These are phyloP conservation scores for Calocybe cyanea DNA, from an alignment of 768 basidiomycete species.

Conservation along the genomic window DNA sequence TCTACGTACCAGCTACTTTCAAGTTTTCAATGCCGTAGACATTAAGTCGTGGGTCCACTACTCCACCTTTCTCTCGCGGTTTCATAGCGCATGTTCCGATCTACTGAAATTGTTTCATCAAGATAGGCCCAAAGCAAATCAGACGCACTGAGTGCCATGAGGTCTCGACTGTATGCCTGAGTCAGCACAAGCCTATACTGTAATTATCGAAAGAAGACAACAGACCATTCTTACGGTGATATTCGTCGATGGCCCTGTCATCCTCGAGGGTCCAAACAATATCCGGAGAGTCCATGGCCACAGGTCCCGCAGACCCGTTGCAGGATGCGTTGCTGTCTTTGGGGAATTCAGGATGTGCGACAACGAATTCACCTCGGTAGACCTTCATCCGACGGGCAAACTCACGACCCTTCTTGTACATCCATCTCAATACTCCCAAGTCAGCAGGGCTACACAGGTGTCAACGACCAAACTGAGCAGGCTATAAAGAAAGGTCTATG, in stretches of 20 bases:
- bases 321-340: constrained; percentile 28
- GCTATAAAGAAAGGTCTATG: no score
- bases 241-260: constrained; percentile 39
- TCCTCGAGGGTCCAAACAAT: constrained; percentile 38
- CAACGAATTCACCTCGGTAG: constrained; percentile 35
- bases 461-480: no score
- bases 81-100: constrained; percentile 71
- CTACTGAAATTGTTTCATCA: constrained; percentile 23
- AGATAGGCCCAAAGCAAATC: not conserved
- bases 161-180: constrained; percentile 27
- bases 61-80: constrained; percentile 50
- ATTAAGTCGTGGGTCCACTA: constrained; percentile 58
- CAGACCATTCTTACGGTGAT: constrained; percentile 28
- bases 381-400: constrained; percentile 47
- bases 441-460: constrained; percentile 32
- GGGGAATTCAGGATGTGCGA: constrained; percentile 34
- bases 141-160: constrained; percentile 42
- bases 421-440: constrained; percentile 42
- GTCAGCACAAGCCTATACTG: not conserved
- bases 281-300: constrained; percentile 28
- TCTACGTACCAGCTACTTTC: constrained; percentile 50
- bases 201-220: not conserved
- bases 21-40: constrained; percentile 58
- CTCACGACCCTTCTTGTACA: constrained; percentile 55
- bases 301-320: constrained; percentile 24